Base-by-base conservation (phyloP, 2,329 filamentous ascomycete genomes). In the Teratosphaeria gauchensis region DNA sequence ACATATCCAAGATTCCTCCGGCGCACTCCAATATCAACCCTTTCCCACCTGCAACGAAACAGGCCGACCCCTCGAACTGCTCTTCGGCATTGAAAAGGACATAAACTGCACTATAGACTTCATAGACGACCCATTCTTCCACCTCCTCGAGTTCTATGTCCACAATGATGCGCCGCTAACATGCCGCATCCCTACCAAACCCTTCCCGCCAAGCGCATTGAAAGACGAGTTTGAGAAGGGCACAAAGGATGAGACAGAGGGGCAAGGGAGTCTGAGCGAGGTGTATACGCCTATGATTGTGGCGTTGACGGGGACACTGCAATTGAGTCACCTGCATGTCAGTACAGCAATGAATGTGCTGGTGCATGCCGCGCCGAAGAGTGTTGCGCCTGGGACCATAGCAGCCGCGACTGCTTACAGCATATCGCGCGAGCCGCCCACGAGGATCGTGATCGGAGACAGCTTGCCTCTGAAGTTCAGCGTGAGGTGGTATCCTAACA, bases 101-200 rank as follows among this genome's bases (percentile, higher is more conserved):
- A 76, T 90, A 66, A 92, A 92, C 77, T 94, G 89, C 79, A 94
- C 89, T 58, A 85, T 94, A 67, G 79, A 87, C 70, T 82, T 89
- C 75, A 80, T 92, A 67, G 81, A 82, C 68, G 89, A 92, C 72
- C 83, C 87, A 48, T 87, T 92, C 80, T 94, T 90, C 80, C 89
- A 94, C 75, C 82, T 92, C 56, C 86, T 92, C 77, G 89, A 97
- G 77, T 97, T 96, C 81, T 97, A 97, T 81, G 87, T 97, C 73
- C 94, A 97, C 80, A 91, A 88, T 77, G 94, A 99, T 75, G 92
- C 91, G 19, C 94, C 94, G 9, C 81, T 97, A 55, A 86, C 90
- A 57, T 99, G 94, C 75, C 92, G 94, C 56, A 84, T 97, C 14
- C 90, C 92, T 31, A 84, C 90, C 0, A 85, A 87, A 7, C 92